Percentiles rank a stretch among this genome's conserved stretches.
These are phyloP conservation scores for Andrographis paniculata DNA, from an alignment of 305 asterid species.

Conservation along the genomic window DNA sequence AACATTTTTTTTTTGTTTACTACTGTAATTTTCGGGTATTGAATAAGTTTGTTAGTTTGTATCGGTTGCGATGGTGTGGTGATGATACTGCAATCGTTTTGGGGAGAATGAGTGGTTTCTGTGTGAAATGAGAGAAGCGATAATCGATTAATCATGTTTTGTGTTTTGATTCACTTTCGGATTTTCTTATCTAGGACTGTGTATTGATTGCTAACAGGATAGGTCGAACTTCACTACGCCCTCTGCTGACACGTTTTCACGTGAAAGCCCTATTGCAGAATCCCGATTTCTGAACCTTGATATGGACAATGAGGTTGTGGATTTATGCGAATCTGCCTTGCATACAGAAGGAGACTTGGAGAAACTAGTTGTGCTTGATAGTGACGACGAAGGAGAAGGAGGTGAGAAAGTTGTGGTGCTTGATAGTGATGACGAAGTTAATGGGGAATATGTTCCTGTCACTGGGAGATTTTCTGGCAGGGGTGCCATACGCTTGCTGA, in stretches of 20 bases:
- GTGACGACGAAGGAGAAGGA: conserved; percentile 54
- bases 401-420: conserved; percentile 29
- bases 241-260: conserved; percentile 22
- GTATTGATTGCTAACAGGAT: no score
- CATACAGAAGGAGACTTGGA: conserved; percentile 22
- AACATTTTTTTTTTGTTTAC: neutral
- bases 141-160: neutral
- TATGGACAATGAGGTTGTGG: conserved; percentile 30
- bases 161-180: no score
- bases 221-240: conserved; percentile 20
- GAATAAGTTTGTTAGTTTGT: neutral
- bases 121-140: neutral
- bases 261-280: conserved; percentile 25
- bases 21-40: conserved; percentile 2
- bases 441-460: conserved; percentile 12
- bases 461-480: conserved; percentile 24
- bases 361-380: conserved; percentile 52
- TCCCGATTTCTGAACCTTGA: conserved; percentile 19
- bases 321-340: conserved; percentile 29
- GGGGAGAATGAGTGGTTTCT: neutral
- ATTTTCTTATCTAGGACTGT: no score
- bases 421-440: conserved; percentile 48
- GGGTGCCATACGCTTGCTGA: conserved; percentile 16
- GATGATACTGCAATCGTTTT: conserved; percentile 1
- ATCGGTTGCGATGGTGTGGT: conserved; percentile 7